These are phyloP conservation scores for Gossypium davidsonii DNA, from an alignment of 441 rosid genomes.

Conservation along the genomic window DNA sequence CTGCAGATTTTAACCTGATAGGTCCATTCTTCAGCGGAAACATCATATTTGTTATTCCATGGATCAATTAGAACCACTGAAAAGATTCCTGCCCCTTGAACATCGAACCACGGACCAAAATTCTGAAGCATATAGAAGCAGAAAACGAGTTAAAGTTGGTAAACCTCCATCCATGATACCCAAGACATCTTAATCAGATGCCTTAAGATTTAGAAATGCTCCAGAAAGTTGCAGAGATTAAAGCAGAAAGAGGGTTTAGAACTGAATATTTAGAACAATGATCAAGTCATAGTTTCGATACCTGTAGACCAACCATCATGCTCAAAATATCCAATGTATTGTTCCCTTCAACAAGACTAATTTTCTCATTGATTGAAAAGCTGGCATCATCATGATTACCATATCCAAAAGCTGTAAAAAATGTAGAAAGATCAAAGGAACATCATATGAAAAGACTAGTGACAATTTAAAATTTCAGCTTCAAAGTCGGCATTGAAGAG, in stretches of 20 bases:
- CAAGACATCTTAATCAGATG: slow-evolving; percentile 1
- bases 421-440: background rate
- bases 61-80: slow-evolving; percentile 29
- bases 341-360: slow-evolving; percentile 36
- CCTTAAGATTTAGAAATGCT: background rate
- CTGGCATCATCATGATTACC: slow-evolving; percentile 48
- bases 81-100: slow-evolving; percentile 49
- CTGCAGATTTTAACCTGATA: slow-evolving; percentile 43
- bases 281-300: slow-evolving; percentile 3
- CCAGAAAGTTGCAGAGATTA: background rate
- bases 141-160: background rate
- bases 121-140: slow-evolving; percentile 29
- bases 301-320: slow-evolving; percentile 56
- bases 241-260: background rate
- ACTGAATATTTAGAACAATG: background rate
- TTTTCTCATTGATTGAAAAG: slow-evolving; percentile 34
- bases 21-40: slow-evolving; percentile 45
- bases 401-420: slow-evolving; percentile 42
- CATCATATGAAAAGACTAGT: background rate
- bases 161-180: background rate
- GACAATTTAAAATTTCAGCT: background rate
- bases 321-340: slow-evolving; percentile 45
- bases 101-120: slow-evolving; percentile 61
- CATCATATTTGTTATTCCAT: slow-evolving; percentile 23
- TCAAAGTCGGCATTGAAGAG: background rate